phyloP scores from a whole-genome alignment of 345 rosid genomes.

The Arabidopsis suecica region DNA sequence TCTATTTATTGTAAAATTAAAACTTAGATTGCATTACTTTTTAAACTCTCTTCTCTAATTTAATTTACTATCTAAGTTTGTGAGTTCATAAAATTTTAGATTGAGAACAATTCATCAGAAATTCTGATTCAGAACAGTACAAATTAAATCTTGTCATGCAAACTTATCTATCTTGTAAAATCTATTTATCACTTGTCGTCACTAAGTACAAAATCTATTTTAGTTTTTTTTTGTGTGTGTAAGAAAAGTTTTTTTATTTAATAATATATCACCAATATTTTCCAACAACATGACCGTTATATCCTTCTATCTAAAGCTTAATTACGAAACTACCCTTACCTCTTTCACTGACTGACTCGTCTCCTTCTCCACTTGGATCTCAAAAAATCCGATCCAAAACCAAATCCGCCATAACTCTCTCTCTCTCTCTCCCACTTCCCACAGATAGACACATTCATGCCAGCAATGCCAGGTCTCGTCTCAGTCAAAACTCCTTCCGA shows the following conservation, averaged over 20 bases:
- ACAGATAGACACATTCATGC: slow-evolving; percentile 10
- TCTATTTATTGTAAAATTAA: too few relatives aligned
- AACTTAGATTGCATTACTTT: too few relatives aligned
- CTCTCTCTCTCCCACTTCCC: background rate
- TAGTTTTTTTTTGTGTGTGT: background rate
- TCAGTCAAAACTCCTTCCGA: slow-evolving; percentile 85
- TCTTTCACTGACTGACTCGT: slow-evolving; percentile 46
- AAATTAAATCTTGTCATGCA: background rate
- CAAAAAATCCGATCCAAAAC: slow-evolving; percentile 24
- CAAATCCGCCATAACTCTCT: slow-evolving; percentile 14
- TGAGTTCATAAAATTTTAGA: too few relatives aligned
- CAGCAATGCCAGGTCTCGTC: slow-evolving; percentile 87
- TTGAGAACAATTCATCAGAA: background rate
- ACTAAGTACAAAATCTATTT: background rate
- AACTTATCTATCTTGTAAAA: background rate
- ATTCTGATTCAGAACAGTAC: background rate
- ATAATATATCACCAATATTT: background rate
- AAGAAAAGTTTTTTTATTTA: background rate
- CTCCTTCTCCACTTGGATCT: slow-evolving; percentile 40
- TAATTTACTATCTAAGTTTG: background rate
- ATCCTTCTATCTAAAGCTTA: background rate
- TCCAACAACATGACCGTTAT: slow-evolving; percentile 35
- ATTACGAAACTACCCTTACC: slow-evolving; percentile 34
- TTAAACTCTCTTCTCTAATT: too few relatives aligned
- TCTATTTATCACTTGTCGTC: background rate